Conservation (phyloP, 1,139 yeast species). For the Wickerhamomyces sp. region DNA sequence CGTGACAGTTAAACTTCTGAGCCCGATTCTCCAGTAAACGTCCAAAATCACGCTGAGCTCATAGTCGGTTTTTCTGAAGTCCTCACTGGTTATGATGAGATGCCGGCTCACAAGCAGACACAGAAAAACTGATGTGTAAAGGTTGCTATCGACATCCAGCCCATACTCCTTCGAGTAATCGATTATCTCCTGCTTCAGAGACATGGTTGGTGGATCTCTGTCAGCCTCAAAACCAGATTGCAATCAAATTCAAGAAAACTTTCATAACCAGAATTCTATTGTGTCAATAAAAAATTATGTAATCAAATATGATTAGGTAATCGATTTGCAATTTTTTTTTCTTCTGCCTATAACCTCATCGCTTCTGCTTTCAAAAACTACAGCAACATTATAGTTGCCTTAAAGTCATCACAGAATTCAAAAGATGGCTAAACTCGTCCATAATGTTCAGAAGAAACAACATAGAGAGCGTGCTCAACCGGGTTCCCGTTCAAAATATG, state of each 20-base stretch:
- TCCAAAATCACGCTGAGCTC: slow-evolving; percentile 16
- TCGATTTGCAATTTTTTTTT: neutral
- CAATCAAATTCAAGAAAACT: too few species aligned
- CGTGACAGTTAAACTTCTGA: neutral
- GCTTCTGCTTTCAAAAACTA: neutral
- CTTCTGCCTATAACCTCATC: neutral
- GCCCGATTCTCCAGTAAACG: slow-evolving; percentile 10
- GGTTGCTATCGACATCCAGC: slow-evolving; percentile 7
- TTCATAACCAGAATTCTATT: too few species aligned
- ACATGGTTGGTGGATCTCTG: neutral
- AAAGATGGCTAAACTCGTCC: slow-evolving; percentile 72
- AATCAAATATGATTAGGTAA: neutral
- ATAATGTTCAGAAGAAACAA: slow-evolving; percentile 91
- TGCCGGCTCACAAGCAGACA: slow-evolving; percentile 23
- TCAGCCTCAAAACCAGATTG: too few species aligned
- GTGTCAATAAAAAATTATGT: neutral
- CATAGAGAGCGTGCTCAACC: slow-evolving; percentile 93
- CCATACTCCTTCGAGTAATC: neutral
- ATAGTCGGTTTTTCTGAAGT: slow-evolving; percentile 11
- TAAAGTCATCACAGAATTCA: neutral
- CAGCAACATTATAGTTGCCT: too few species aligned
- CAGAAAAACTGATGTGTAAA: slow-evolving; percentile 11
- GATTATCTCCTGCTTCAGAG: neutral
- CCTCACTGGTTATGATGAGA: slow-evolving; percentile 22
- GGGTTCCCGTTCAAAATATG: slow-evolving; percentile 63